Base-by-base conservation (phyloP, 176 grass and related monocot genomes). In the Carex parvula region DNA sequence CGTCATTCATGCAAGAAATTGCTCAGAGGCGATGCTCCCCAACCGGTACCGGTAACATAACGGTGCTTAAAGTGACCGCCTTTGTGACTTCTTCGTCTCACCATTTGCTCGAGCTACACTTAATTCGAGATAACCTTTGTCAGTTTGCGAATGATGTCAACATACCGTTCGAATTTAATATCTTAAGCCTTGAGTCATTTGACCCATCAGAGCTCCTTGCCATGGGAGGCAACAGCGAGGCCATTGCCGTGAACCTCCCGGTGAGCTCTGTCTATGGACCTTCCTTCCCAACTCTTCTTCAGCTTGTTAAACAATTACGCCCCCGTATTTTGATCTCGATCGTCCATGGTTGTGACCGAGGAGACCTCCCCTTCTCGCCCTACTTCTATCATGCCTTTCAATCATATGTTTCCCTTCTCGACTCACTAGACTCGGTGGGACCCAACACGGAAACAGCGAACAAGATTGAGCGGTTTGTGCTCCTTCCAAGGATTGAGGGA, bases 1-100 rank as follows among this genome's bases (percentile, higher is more conserved):
- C 94, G 13, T 91, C 94, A 21, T 97, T 97, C 79, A 74, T 97
- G 88, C 91, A 94, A 81, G 94, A 97, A 79, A 86, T 97, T 3
- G 90, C 94, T 3, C 86, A 94, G 46, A 79, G 72, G 41, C 63
- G 82, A 20, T 42, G 87, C 20, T 15, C 77, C 33, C 62, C 11
- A 0, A 29, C 21, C 0, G 64, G 87, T 5, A 81, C 82, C 18
- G 60, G 61, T 48, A 24, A 65, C 80, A 83, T 87, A 3, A 56
- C 82, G 0, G 68, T 90, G 65, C 79, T 97, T 20, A 94, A 91
- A 84, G 84, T 97, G 10, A 93, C 91, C 3, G 90, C 89, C 54
- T 84, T 93, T 10, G 84, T 97, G 11, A 88, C 94, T 21, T 6
- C 71, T 35, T 84, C 79, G n/a, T 90, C 88, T 66, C 81, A 91